Conservation (phyloP, 2,329 filamentous ascomycete genomes). For the Alternaria arborescens region DNA sequence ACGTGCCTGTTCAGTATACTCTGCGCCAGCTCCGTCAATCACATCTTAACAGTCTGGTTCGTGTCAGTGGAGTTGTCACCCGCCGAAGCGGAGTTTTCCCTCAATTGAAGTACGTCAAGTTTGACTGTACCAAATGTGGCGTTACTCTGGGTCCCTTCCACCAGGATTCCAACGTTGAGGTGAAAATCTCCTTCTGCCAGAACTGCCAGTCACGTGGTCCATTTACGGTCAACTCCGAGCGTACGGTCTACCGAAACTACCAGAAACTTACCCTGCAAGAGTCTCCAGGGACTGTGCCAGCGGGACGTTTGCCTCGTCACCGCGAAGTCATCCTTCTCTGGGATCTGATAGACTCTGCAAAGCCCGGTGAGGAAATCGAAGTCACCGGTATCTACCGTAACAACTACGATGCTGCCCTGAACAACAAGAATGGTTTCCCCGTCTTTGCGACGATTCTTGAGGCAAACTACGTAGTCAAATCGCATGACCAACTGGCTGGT, state of each 20-base stretch:
- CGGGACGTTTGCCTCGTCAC: conserved; percentile 90
- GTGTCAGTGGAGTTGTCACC: conserved; percentile 94
- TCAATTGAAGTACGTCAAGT: conserved; percentile 98
- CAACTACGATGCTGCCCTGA: conserved; percentile 96
- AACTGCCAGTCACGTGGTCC: conserved; percentile 95
- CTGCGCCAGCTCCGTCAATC: conserved; percentile 93
- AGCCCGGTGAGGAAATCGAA: conserved; percentile 97
- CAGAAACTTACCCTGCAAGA: conserved; percentile 98
- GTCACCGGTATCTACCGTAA: conserved; percentile 97
- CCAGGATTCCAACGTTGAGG: conserved; percentile 94
- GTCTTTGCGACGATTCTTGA: conserved; percentile 98
- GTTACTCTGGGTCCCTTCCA: conserved; percentile 94
- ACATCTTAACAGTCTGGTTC: conserved; percentile 93
- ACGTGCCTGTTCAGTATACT: conserved; percentile 93
- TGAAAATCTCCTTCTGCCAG: conserved; percentile 95
- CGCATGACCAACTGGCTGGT: conserved; percentile 95
- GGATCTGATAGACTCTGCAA: conserved; percentile 95
- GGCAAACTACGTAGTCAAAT: conserved; percentile 96
- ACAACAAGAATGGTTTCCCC: conserved; percentile 98
- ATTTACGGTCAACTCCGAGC: conserved; percentile 94
- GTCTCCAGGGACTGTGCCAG: conserved; percentile 94
- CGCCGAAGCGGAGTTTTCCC: conserved; percentile 94
- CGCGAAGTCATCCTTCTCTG: conserved; percentile 95
- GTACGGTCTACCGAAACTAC: conserved; percentile 98
- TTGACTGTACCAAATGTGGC: conserved; percentile 93